These are phyloP conservation scores for Lepidium aucheri DNA, from an alignment of 345 rosid genomes.

Conservation along the genomic window DNA sequence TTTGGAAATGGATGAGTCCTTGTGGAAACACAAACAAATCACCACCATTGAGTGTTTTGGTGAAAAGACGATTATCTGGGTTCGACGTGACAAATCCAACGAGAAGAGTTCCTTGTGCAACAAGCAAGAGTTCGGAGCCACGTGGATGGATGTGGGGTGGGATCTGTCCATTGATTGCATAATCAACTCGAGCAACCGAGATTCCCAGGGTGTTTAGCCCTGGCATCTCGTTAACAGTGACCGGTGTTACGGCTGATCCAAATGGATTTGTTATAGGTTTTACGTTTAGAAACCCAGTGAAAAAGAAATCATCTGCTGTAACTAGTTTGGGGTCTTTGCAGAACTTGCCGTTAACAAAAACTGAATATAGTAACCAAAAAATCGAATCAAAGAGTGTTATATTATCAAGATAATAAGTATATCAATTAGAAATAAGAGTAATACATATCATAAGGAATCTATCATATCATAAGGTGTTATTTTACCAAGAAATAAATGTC, in stretches of 20 bases:
- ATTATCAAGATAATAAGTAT: not conserved
- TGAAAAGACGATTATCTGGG: slow-evolving; percentile 6
- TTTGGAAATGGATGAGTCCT: slow-evolving; percentile 14
- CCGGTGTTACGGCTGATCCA: not conserved
- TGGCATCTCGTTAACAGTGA: not conserved
- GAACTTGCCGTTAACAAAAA: slow-evolving; percentile 5
- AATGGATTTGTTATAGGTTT: not conserved
- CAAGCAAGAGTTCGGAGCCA: slow-evolving; percentile 7
- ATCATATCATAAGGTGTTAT: too few species aligned
- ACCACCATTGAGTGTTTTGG: not conserved
- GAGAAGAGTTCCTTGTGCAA: not conserved
- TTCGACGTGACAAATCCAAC: slow-evolving; percentile 7
- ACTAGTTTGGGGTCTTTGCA: not conserved
- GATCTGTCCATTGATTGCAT: not conserved
- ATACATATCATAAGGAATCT: not conserved
- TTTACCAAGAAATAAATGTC: too few species aligned
- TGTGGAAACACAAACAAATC: slow-evolving; percentile 19
- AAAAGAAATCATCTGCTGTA: not conserved
- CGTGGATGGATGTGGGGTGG: slow-evolving; percentile 26
- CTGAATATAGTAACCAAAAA: not conserved
- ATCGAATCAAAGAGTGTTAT: too few species aligned
- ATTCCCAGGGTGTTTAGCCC: slow-evolving; percentile 18
- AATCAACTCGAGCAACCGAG: slow-evolving; percentile 10
- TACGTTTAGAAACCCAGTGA: not conserved
- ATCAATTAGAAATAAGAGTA: not conserved